These are phyloP conservation scores for Hirschfeldia incana DNA, from an alignment of 345 rosid genomes.

Conservation along the genomic window DNA sequence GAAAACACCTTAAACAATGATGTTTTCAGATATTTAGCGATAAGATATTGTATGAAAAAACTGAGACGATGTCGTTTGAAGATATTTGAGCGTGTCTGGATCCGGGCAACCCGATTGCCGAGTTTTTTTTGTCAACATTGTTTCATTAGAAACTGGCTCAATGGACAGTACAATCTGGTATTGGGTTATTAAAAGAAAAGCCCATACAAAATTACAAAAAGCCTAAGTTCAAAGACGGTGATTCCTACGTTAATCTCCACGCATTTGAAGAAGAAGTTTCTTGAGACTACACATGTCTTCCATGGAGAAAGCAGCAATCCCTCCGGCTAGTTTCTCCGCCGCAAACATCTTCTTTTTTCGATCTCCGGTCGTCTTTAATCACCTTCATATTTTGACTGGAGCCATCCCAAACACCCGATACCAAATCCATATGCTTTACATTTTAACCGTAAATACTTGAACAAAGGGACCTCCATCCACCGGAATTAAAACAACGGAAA, in stretches of 20 bases:
- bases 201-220: too few species aligned
- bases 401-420: neutral
- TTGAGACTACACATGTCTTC: neutral
- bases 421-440: neutral
- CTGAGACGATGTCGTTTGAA: neutral
- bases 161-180: too few species aligned
- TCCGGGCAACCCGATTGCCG: slow-evolving; percentile 33
- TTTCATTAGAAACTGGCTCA: too few species aligned
- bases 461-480: neutral
- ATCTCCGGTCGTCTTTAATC: neutral
- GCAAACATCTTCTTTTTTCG: neutral
- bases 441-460: neutral
- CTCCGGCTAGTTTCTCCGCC: neutral
- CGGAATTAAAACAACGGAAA: neutral
- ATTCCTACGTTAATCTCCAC: too few species aligned
- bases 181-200: too few species aligned
- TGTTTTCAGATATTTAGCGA: neutral
- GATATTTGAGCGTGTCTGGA: slow-evolving; percentile 1
- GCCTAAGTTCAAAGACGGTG: too few species aligned
- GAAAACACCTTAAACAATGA: too few species aligned
- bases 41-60: too few species aligned
- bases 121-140: neutral
- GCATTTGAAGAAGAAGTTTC: too few species aligned
- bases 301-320: neutral
- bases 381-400: neutral